Evolutionary conservation across 306 rosid genomes (phyloP), one percentile per base, ranked within the genome.

Genomic region (Citrullus colocynthis): DNA sequence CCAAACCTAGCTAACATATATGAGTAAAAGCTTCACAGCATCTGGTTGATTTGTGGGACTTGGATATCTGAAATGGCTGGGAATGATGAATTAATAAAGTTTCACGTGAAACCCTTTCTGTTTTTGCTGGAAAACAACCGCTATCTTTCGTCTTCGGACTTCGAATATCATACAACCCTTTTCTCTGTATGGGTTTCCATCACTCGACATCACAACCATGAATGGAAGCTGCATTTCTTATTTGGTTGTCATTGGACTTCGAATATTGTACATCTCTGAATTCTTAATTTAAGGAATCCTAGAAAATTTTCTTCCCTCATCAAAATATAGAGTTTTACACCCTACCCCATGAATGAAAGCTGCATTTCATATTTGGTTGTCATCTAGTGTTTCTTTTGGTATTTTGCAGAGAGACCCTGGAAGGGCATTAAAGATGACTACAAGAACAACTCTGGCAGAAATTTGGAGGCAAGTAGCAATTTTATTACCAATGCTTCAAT

Each of bases 361-460:
- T 17, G 39, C 77, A 54, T 57, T 18, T 20, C 66, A 2, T 28
- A 17, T 58, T 14, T 64, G 39, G 52, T 61, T 30, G 18, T 11
- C 64, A 55, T 28, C 51, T 61, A 32, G 81, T 55, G 37, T 58
- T 64, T 52, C 39, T 52, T 18, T 51, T 20, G 37, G 28, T 78
- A 60, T 81, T 66, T 69, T 83, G 16, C 88, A 90, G 97, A 88
- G 89, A 81, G 92, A 95, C 83, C 85, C 85, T 39, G 81, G 57
- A 58, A 86, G 91, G 80, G 96, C 90, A 56, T 67, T 89, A 36
- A 91, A 74, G 80, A 95, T 95, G 99, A 95, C 93, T 42, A 95
- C 97, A 63, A 87, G 93, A 84, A 85, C 86, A 83, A 95, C 96
- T 56, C 83, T 92, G 81, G 73, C 84, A 7, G 99, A 91, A 83